phyloP scores from a whole-genome alignment of 306 rosid genomes.

The Cicer arietinum region DNA sequence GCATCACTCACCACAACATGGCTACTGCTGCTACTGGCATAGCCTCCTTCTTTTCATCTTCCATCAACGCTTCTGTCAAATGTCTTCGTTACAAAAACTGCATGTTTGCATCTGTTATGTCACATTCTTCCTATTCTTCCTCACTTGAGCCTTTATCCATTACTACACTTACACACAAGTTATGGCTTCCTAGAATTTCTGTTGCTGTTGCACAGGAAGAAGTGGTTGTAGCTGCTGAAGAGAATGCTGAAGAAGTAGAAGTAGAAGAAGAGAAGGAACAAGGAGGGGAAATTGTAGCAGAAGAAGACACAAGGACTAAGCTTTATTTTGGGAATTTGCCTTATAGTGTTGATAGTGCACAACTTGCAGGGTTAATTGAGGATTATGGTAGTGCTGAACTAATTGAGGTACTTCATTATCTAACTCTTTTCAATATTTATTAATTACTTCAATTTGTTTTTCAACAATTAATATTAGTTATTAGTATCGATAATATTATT shows the following conservation, averaged over 20 bases:
- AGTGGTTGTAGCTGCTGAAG: conserved; percentile 48
- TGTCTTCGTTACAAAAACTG: conserved; percentile 54
- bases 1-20: conserved; percentile 52
- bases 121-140: conserved; percentile 37
- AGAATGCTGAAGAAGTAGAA: conserved; percentile 14
- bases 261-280: conserved; percentile 27
- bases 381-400: conserved; percentile 81
- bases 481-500: too few relatives aligned
- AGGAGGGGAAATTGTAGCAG: conserved; percentile 34
- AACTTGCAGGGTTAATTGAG: conserved; percentile 90
- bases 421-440: not conserved
- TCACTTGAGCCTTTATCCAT: conserved; percentile 49
- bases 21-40: conserved; percentile 72
- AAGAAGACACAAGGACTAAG: conserved; percentile 54
- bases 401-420: conserved; percentile 74
- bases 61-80: conserved; percentile 55
- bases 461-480: too few relatives aligned
- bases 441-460: too few relatives aligned
- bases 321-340: conserved; percentile 97
- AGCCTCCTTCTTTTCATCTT: conserved; percentile 66
- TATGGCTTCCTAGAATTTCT: conserved; percentile 54
- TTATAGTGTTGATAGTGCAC: conserved; percentile 91
- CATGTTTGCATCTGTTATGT: conserved; percentile 38
- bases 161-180: conserved; percentile 41
- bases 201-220: conserved; percentile 73